Base-by-base conservation (phyloP, 2,329 filamentous ascomycete species). In the Fusarium metavorans region DNA sequence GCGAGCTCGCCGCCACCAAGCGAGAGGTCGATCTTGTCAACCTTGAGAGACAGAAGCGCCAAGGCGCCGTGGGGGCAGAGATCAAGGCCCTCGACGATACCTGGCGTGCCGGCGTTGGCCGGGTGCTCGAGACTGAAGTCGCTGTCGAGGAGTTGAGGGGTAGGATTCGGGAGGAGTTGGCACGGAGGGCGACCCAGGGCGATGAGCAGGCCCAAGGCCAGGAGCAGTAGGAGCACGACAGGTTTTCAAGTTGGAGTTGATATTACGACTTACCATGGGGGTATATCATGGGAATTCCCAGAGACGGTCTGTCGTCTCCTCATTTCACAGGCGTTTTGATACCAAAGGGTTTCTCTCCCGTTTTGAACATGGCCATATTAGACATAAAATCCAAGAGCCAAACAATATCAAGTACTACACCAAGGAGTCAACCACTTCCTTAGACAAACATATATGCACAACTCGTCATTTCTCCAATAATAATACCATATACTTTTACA, bases 101-200 rank as follows among this genome's bases (percentile, higher is more conserved):
- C 4, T 98, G 96, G 96, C 92, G 89, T 83, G 88, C 87, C 59
- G 94, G 94, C 27, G 90, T 98, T 2, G 93, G 93, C 4, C 89
- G 91, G 69, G 92, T 97, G 56, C 85, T 98, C 43, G 95, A 98
- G 88, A 94, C 94, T 0, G 94, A 98, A 86, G 88, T 96, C 64
- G 97, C 95, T 0, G 92, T 92, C 11, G 94, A 97, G 83, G 88
- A 87, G 58, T 78, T 98, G 77, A 88, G 91, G 80, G 85, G 86
- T 76, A 88, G 94, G 83, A 90, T 95, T 61, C 80, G 95, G 70
- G 90, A 92, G 77, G 88, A 88, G 81, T 88, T 92, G 82, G 87
- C 82, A 80, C 80, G 77, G 27, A 75, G 68, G 68, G 74, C 72
- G 56, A 56, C 61, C 23, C 65, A 76, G 61, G 61, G 41, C 8